Base-by-base conservation (phyloP, 441 rosid species). In the Adansonia rubrostipa region DNA sequence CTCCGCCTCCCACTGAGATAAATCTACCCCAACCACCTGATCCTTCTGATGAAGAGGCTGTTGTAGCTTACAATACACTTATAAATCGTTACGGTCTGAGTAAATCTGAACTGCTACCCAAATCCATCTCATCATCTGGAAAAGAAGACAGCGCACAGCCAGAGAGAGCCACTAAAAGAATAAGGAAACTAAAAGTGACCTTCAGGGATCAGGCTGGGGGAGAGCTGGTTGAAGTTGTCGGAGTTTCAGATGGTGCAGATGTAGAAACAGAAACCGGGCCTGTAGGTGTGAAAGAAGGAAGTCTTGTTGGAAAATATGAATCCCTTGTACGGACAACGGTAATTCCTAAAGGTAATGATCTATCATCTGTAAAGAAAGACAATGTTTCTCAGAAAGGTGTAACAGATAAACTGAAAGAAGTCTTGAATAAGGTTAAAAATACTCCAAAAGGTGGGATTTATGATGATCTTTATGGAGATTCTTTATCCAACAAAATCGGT, bases 191-290 rank as follows among this genome's bases (percentile, higher is more conserved):
- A 36, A 64, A 64, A 64, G 69, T 36, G 19, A 64, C 69, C 69
- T 64, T 64, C 11, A 64, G 73, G 83, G 98, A 94, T 90, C 96
- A 92, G 76, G 90, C 86, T 76, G 99, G 99, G 22, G 98, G 98
- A 77, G 95, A 92, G 87, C 87, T 93, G 71, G 92, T 91, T 74
- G 94, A 96, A 80, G 90, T 96, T 51, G 98, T 93, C 78, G 99
- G 99, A 63, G 53, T 86, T 79, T 96, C 99, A n/a, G 99, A 96
- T 86, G 98, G 98, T 62, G 96, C 87, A 1, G 99, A 92, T 79
- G 97, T 93, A 71, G 98, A 90, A 80, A 96, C 98, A 14, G 98
- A 91, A 86, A 95, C 98, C 53, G 99, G 98, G 83, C 99, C 97
- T 0, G n/a, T 88, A 9, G 97, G 93, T 50, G 96, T 96, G 76